Base-by-base conservation (phyloP, 2,329 filamentous ascomycete genomes). In the Colletotrichum magnum region DNA sequence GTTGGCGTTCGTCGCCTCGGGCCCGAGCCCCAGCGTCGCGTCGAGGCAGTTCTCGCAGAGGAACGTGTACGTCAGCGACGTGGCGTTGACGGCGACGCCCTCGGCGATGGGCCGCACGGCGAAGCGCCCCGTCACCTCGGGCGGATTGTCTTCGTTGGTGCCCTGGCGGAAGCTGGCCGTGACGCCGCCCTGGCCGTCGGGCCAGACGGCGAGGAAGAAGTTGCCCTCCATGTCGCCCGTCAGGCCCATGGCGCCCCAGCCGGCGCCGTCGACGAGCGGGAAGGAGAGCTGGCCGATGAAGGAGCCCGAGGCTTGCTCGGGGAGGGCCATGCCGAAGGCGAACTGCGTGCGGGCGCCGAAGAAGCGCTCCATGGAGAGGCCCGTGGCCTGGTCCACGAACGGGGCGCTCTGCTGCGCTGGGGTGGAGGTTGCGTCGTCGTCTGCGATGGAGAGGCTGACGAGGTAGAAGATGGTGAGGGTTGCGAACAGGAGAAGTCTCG, bases 231-330 rank as follows among this genome's bases (percentile, higher is more conserved):
- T 85, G 7, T 79, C 77, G 4, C 82, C 81, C 0, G 80, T 81
- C 16, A 86, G 73, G n/a, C 78, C 80, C 50, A 82, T 79, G n/a
- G 82, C 82, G 51, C 81, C 82, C 82, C 82, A 86, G 24, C 84
- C 84, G 3, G 76, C 78, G 3, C 82, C 80, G 53, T 79, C 78
- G 12, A 71, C 72, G 2, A 81, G 75, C 0, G 80, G 81, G 64
- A 83, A 81, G 18, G 81, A 78, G 13, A 87, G 77, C 68, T 86
- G 84, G 7, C 81, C 84, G 57, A 86, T 85, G 75, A 85, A 84
- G 64, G 83, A 82, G n/a, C 64, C 58, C 10, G 60, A 43, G n/a
- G 72, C 52, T 73, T 80, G 13, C 71, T 78, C 71, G 0, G 80
- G 77, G 1, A 86, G 77, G 6, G 83, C 82, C 54, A 86, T 78